A percentile compares a stretch with the other conserved stretches of the same genome.
Evolutionary conservation across 1,284 basidiomycete species (phyloP).

Genomic region (Rhodotorula sp.): DNA sequence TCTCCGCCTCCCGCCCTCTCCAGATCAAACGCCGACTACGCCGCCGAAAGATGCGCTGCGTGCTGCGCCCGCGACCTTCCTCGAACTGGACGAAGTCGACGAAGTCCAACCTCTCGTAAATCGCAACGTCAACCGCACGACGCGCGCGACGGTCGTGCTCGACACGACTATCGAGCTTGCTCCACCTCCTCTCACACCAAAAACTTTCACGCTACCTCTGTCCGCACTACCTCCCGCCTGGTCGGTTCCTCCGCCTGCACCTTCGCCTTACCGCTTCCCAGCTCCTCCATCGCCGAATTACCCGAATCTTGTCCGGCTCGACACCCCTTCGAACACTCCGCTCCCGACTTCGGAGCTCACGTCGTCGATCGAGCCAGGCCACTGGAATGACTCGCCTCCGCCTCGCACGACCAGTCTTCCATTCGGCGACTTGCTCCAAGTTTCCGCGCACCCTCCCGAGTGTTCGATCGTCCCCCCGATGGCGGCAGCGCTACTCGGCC

Average conservation of each 20-base stretch:
- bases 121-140: too few relatives aligned
- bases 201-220: not conserved
- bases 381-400: not conserved
- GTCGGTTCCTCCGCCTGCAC: not conserved
- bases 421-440: constrained; percentile 15
- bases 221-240: not conserved
- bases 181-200: not conserved
- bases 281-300: not conserved
- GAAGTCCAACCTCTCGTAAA: not conserved
- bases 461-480: constrained; percentile 16
- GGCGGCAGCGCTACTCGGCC: constrained; percentile 27
- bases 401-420: constrained; percentile 11
- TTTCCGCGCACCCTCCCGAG: not conserved
- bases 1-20: not conserved
- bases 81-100: not conserved
- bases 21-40: not conserved
- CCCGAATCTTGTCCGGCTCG: not conserved
- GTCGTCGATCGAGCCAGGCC: not conserved
- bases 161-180: not conserved
- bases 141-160: not conserved
- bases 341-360: not conserved
- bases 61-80: not conserved
- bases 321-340: not conserved
- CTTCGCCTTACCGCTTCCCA: not conserved
- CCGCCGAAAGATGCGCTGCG: not conserved